Conservation (phyloP, 192 early-diverging fungal species). For the Coemansia sp. region DNA sequence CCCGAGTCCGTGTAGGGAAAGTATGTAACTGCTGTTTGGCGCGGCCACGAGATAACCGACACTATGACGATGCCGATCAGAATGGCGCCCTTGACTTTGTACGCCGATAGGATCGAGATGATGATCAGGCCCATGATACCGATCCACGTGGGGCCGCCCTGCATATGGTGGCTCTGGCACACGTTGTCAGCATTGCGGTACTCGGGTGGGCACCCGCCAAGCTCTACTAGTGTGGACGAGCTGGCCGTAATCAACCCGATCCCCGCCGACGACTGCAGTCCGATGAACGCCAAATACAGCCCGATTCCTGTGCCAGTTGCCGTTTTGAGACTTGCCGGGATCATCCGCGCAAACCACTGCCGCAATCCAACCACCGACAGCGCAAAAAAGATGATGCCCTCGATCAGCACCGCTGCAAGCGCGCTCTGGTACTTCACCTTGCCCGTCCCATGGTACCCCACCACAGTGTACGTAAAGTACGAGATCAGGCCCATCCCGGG, state of each 20-base stretch:
- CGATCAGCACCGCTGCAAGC: constrained; percentile 77
- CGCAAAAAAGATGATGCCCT: constrained; percentile 78
- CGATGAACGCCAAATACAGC: constrained; percentile 78
- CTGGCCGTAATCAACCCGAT: constrained; percentile 73
- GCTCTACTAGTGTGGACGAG: constrained; percentile 67
- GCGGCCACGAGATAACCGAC: constrained; percentile 74
- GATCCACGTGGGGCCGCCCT: constrained; percentile 66
- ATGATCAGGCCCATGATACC: constrained; percentile 74
- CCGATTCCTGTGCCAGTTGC: constrained; percentile 79
- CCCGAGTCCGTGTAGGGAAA: constrained; percentile 72
- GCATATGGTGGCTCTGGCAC: constrained; percentile 64
- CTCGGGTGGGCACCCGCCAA: constrained; percentile 68
- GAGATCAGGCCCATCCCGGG: constrained; percentile 85
- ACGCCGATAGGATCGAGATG: constrained; percentile 66
- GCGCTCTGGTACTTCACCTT: constrained; percentile 72
- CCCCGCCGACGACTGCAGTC: constrained; percentile 77
- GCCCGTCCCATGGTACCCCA: constrained; percentile 78
- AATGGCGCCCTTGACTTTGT: constrained; percentile 71
- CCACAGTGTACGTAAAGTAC: constrained; percentile 84
- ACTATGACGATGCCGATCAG: constrained; percentile 73
- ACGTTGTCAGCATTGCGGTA: constrained; percentile 63
- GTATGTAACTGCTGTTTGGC: constrained; percentile 68
- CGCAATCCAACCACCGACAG: constrained; percentile 78
- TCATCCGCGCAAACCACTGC: constrained; percentile 75
- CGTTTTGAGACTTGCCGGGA: constrained; percentile 72